Conservation (phyloP, 176 grass and related monocot species). For the Alloteropsis semialata region DNA sequence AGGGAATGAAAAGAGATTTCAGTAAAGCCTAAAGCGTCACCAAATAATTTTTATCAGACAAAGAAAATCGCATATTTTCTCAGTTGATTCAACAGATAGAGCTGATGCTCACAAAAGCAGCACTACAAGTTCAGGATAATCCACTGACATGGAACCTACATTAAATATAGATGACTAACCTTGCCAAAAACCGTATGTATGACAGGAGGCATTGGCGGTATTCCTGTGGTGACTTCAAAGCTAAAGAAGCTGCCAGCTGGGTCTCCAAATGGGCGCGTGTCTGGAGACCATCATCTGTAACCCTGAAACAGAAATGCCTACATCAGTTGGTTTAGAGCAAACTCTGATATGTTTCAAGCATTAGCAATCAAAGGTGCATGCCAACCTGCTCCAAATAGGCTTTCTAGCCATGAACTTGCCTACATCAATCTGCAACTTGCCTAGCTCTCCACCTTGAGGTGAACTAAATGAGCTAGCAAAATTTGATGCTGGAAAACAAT, state of each 20-base stretch:
- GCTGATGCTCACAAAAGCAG: background rate
- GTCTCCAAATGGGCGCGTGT: slow-evolving; percentile 91
- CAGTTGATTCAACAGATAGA: slow-evolving; percentile 4
- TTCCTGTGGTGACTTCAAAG: slow-evolving; percentile 86
- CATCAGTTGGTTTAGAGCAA: slow-evolving; percentile 10
- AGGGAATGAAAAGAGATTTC: slow-evolving; percentile 9
- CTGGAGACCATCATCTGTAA: slow-evolving; percentile 80
- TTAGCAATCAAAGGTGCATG: background rate
- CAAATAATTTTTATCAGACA: background rate
- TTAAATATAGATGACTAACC: slow-evolving; percentile 38
- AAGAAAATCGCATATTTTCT: background rate
- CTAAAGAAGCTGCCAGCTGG: slow-evolving; percentile 76
- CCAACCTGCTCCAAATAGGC: slow-evolving; percentile 74
- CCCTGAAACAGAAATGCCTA: slow-evolving; percentile 27
- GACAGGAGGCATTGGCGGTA: slow-evolving; percentile 85
- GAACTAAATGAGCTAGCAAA: slow-evolving; percentile 69
- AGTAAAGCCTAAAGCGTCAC: background rate
- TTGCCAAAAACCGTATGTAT: slow-evolving; percentile 88
- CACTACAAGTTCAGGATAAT: background rate
- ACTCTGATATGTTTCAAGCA: background rate
- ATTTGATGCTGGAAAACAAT: slow-evolving; percentile 85
- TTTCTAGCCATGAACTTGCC: slow-evolving; percentile 77
- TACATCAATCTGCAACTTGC: slow-evolving; percentile 76
- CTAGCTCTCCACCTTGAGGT: slow-evolving; percentile 72
- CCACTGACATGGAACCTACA: background rate